A percentile compares a stretch with the other conserved stretches of the same genome.
Conservation (phyloP, 2,329 filamentous ascomycete genomes). For the Aureobasidium sp. region DNA sequence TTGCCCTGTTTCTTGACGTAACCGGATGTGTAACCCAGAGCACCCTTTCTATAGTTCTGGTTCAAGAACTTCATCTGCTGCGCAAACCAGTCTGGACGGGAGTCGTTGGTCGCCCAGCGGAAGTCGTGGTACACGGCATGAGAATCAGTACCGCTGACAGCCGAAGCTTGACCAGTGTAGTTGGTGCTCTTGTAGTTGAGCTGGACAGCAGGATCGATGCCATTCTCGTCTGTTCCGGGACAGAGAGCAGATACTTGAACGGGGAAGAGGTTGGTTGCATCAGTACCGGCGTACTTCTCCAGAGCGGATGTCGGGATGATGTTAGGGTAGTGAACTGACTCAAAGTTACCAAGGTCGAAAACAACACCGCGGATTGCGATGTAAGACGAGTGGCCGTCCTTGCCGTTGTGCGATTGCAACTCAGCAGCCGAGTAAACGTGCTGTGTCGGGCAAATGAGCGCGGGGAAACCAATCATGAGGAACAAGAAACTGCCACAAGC, state of each 20-base stretch:
- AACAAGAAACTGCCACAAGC: conserved; percentile 72
- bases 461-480: conserved; percentile 73
- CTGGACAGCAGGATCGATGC: conserved; percentile 65
- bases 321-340: conserved; percentile 70
- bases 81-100: conserved; percentile 82
- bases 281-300: conserved; percentile 75
- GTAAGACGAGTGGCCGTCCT: conserved; percentile 58
- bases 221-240: conserved; percentile 63
- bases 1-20: conserved; percentile 68
- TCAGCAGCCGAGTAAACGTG: conserved; percentile 77
- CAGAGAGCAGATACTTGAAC: conserved; percentile 91
- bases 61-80: conserved; percentile 79
- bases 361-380: conserved; percentile 83
- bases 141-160: conserved; percentile 59
- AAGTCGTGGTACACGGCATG: conserved; percentile 91
- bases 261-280: conserved; percentile 85
- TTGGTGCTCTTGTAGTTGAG: conserved; percentile 79
- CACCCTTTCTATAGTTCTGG: conserved; percentile 75
- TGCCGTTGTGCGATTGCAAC: conserved; percentile 66
- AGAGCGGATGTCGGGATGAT: conserved; percentile 56
- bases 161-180: conserved; percentile 57
- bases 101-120: conserved; percentile 73
- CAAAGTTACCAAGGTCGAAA: conserved; percentile 70
- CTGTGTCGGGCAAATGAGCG: conserved; percentile 84
- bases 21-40: conserved; percentile 71